Percentiles rank a stretch among this genome's conserved stretches.
Conservation (phyloP, 2,329 filamentous ascomycete species). For the Fusarium gaditjirri region DNA sequence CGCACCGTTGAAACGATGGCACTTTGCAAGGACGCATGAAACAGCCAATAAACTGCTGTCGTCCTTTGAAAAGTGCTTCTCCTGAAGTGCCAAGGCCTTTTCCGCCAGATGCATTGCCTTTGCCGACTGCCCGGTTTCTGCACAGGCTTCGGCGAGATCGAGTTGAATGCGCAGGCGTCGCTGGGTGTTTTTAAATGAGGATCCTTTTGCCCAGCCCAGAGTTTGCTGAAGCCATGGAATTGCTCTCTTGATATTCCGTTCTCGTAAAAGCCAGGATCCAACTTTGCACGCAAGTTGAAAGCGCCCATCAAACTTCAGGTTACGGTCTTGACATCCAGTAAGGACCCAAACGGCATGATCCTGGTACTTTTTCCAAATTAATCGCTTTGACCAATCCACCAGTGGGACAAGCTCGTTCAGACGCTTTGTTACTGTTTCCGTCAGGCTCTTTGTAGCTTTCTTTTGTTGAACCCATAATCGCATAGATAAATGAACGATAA, state of each 20-base stretch:
- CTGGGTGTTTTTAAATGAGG: neutral
- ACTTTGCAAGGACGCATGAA: neutral
- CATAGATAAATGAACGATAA: neutral
- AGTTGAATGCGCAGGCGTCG: neutral
- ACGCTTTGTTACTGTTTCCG: neutral
- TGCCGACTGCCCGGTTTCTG: fast-evolving
- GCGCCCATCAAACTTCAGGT: neutral
- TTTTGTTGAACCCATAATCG: neutral
- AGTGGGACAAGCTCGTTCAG: neutral
- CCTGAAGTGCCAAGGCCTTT: neutral
- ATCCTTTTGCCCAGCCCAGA: neutral
- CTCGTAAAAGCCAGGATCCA: neutral
- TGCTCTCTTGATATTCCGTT: neutral
- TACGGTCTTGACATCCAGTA: neutral
- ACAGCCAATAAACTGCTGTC: neutral
- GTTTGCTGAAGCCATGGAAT: neutral
- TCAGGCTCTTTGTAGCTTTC: too few species aligned
- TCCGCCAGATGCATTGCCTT: neutral
- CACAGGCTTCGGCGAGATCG: neutral
- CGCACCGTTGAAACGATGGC: neutral
- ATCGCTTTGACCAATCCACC: neutral
- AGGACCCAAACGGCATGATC: neutral
- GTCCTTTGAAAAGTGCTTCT: neutral
- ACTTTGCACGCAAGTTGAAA: neutral
- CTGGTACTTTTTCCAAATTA: neutral